Evolutionary conservation across 2,329 filamentous ascomycete species (phyloP).

Genomic region (Monosporascus sp.): DNA sequence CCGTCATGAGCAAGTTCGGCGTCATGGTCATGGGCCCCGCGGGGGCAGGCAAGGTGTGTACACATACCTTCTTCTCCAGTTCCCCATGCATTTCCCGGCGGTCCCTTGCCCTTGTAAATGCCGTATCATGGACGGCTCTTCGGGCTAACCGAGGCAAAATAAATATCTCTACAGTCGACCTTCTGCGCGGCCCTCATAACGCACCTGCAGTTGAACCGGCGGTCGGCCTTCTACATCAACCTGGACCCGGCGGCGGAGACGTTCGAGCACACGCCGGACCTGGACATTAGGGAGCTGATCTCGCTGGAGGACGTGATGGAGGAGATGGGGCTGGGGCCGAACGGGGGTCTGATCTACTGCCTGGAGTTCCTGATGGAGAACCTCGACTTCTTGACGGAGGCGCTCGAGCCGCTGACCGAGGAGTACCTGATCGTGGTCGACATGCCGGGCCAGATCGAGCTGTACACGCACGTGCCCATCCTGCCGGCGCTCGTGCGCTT

Average conservation of each 20-base stretch:
- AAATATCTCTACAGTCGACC: constrained; percentile 67
- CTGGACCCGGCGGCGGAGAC: constrained; percentile 93
- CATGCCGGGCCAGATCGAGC: constrained; percentile 97
- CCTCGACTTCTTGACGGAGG: constrained; percentile 65
- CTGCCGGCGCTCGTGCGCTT: constrained; percentile 78
- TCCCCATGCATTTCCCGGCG: not conserved
- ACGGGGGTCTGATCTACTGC: constrained; percentile 70
- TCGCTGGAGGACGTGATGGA: constrained; percentile 89
- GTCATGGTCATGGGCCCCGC: constrained; percentile 94
- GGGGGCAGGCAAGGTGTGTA: constrained; percentile 77
- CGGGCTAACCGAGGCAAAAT: too few relatives aligned
- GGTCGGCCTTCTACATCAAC: constrained; percentile 97
- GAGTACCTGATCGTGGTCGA: constrained; percentile 98
- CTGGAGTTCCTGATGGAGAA: constrained; percentile 71
- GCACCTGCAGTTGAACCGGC: constrained; percentile 81
- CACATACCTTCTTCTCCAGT: constrained; percentile 7
- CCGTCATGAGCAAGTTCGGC: constrained; percentile 84
- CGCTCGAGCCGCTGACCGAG: constrained; percentile 74
- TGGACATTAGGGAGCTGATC: constrained; percentile 84
- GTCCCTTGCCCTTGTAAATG: not conserved
- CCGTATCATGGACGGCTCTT: not conserved
- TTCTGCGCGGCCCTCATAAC: constrained; percentile 93
- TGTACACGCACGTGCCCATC: constrained; percentile 95
- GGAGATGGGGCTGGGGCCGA: constrained; percentile 57
- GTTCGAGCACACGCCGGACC: constrained; percentile 78